Evolutionary conservation across 495 filamentous ascomycete genomes (phyloP).

Genomic region (Lineolata rhizophorae): DNA sequence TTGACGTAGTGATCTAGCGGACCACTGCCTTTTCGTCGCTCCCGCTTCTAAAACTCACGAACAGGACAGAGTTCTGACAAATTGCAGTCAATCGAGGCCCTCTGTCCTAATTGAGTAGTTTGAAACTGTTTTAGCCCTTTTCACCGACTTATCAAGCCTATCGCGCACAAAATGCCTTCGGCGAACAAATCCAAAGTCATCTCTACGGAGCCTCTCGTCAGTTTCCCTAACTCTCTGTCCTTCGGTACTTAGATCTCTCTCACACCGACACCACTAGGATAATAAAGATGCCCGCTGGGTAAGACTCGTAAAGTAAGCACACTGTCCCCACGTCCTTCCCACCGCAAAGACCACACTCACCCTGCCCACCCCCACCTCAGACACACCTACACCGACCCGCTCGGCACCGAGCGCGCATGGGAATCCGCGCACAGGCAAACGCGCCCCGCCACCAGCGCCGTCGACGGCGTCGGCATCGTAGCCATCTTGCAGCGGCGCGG

Average conservation of each 20-base stretch:
- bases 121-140: too few relatives aligned
- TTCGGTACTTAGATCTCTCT: too few relatives aligned
- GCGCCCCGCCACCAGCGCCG: conserved; percentile 23
- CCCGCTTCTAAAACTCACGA: too few relatives aligned
- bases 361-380: conserved; percentile 1
- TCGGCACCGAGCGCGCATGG: conserved; percentile 10
- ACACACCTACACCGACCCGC: conserved; percentile 11
- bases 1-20: too few relatives aligned
- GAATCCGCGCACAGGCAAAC: conserved; percentile 13
- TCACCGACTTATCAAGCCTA: too few relatives aligned
- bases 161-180: too few relatives aligned
- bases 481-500: conserved; percentile 60
- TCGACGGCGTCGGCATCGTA: conserved; percentile 79
- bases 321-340: conserved; percentile 1
- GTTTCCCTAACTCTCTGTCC: too few relatives aligned
- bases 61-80: too few relatives aligned
- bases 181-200: conserved; percentile 6
- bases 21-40: too few relatives aligned
- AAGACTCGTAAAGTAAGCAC: conserved; percentile 10
- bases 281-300: conserved; percentile 13
- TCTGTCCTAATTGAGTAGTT: too few relatives aligned
- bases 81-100: too few relatives aligned
- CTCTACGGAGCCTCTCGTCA: conserved; percentile 13
- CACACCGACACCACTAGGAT: too few relatives aligned
- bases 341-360: neutral